Conservation (phyloP, 2,329 filamentous ascomycete genomes). For the Penicillium sp. region DNA sequence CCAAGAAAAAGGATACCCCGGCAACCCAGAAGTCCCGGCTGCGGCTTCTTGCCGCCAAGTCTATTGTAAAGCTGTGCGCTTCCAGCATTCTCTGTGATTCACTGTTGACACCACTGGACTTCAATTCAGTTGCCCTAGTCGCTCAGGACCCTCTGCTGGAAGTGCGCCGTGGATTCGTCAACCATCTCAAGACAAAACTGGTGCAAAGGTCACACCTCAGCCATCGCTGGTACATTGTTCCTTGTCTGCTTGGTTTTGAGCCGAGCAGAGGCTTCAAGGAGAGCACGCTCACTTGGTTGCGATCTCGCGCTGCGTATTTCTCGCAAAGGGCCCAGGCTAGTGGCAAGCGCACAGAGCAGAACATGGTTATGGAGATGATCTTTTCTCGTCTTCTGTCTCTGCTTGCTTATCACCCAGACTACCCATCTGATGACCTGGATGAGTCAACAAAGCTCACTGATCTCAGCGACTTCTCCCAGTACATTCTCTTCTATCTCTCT, state of each 20-base stretch:
- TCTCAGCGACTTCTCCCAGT: constrained; percentile 75
- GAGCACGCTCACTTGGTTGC: constrained; percentile 80
- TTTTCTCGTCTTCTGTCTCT: constrained; percentile 81
- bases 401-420: constrained; percentile 91
- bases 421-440: constrained; percentile 44
- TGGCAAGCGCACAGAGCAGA: constrained; percentile 45
- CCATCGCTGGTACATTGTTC: constrained; percentile 79
- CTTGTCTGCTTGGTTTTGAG: constrained; percentile 90
- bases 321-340: constrained; percentile 42
- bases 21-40: constrained; percentile 73
- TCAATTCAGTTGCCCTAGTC: constrained; percentile 75
- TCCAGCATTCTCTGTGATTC: constrained; percentile 68
- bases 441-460: constrained; percentile 50
- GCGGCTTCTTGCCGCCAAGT: constrained; percentile 73
- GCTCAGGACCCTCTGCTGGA: constrained; percentile 70
- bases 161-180: constrained; percentile 74
- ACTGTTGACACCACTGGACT: constrained; percentile 65
- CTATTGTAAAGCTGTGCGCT: constrained; percentile 77
- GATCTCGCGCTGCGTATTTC: constrained; percentile 69
- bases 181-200: constrained; percentile 71
- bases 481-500: constrained; percentile 83
- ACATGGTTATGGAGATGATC: constrained; percentile 69
- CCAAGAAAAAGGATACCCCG: constrained; percentile 70
- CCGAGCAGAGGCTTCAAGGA: constrained; percentile 68
- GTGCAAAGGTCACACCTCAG: constrained; percentile 63